A percentile compares a stretch with the other conserved stretches of the same genome.
Evolutionary conservation across 2,329 filamentous ascomycete genomes (phyloP).

Genomic region (Botryotinia convoluta): DNA sequence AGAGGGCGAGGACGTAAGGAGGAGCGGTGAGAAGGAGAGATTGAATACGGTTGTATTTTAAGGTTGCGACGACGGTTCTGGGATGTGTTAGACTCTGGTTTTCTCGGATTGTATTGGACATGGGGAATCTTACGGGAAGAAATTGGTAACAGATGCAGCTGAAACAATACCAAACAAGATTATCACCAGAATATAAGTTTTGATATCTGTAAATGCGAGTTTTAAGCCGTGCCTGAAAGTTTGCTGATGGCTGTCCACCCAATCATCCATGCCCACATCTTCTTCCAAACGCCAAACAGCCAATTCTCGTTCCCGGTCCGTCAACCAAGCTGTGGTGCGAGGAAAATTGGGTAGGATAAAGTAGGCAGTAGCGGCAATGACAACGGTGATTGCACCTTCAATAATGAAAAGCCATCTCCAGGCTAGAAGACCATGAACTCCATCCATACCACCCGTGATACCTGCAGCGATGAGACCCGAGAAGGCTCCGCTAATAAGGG

Average conservation of each 20-base stretch:
- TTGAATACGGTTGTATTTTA: slow-evolving; percentile 59
- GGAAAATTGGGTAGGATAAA: slow-evolving; percentile 67
- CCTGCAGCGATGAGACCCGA: slow-evolving; percentile 63
- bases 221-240: slow-evolving; percentile 45
- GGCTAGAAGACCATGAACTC: slow-evolving; percentile 53
- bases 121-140: slow-evolving; percentile 55
- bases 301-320: slow-evolving; percentile 54
- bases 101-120: neutral
- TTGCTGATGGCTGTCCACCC: slow-evolving; percentile 21
- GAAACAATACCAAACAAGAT: slow-evolving; percentile 55
- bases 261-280: slow-evolving; percentile 50
- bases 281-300: slow-evolving; percentile 59
- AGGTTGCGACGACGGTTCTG: slow-evolving; percentile 62
- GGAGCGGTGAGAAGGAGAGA: slow-evolving; percentile 64
- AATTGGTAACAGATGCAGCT: slow-evolving; percentile 61
- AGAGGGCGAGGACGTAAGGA: slow-evolving; percentile 60
- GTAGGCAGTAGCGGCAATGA: slow-evolving; percentile 54
- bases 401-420: slow-evolving; percentile 71
- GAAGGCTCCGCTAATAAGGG: slow-evolving; percentile 69
- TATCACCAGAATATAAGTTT: slow-evolving; percentile 40
- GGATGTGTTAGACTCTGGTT: slow-evolving; percentile 38
- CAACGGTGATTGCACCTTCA: slow-evolving; percentile 64
- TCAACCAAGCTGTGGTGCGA: slow-evolving; percentile 55
- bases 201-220: slow-evolving; percentile 54
- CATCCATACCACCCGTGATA: slow-evolving; percentile 64